phyloP scores from a whole-genome alignment of 345 rosid species.

The Moringa oleifera region DNA sequence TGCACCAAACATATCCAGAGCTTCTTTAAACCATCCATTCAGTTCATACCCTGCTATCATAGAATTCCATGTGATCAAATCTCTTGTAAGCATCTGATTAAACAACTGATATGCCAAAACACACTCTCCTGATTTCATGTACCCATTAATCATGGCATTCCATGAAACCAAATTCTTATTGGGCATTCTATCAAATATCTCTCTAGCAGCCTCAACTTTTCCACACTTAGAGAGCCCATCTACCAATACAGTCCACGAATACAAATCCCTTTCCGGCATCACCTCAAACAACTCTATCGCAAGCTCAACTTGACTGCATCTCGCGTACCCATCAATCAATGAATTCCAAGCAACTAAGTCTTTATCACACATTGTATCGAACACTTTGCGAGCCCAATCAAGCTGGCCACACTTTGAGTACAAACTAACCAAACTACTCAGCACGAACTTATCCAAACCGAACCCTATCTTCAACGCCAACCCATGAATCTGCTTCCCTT shows the following conservation, averaged over 20 bases:
- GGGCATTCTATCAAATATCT: slow-evolving; percentile 37
- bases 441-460: slow-evolving; percentile 43
- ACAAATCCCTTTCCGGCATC: slow-evolving; percentile 43
- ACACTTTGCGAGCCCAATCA: slow-evolving; percentile 34
- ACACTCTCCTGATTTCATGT: slow-evolving; percentile 31
- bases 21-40: slow-evolving; percentile 33
- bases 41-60: slow-evolving; percentile 41
- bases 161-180: slow-evolving; percentile 30
- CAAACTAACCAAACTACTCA: slow-evolving; percentile 49
- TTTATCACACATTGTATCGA: slow-evolving; percentile 35
- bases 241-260: slow-evolving; percentile 44
- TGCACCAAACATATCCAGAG: slow-evolving; percentile 25
- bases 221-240: slow-evolving; percentile 43
- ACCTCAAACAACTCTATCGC: slow-evolving; percentile 43
- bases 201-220: slow-evolving; percentile 33
- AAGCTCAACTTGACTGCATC: slow-evolving; percentile 30
- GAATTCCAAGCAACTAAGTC: slow-evolving; percentile 44
- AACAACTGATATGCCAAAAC: slow-evolving; percentile 30
- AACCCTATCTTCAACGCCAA: slow-evolving; percentile 43
- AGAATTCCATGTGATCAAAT: slow-evolving; percentile 46
- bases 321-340: slow-evolving; percentile 43
- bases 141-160: slow-evolving; percentile 45
- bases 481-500: slow-evolving; percentile 61
- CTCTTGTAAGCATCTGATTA: slow-evolving; percentile 23
- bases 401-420: slow-evolving; percentile 39